Conservation (phyloP, 1,284 basidiomycete genomes). For the Retiboletus flavoniger region DNA sequence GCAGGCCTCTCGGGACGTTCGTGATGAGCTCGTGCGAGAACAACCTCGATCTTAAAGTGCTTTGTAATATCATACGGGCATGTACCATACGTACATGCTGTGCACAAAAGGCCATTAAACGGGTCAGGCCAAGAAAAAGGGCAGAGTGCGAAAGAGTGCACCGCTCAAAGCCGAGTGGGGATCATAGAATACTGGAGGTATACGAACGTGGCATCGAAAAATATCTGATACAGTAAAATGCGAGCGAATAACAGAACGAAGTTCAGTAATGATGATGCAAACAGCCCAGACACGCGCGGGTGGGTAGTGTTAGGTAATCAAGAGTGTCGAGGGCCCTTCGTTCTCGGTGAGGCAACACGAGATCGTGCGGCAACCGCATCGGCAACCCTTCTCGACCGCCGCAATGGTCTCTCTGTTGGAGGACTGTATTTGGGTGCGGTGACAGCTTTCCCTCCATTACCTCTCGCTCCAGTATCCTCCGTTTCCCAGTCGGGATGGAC, state of each 20-base stretch:
- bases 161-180: slow-evolving; percentile 27
- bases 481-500: slow-evolving; percentile 57
- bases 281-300: background rate
- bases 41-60: slow-evolving; percentile 5
- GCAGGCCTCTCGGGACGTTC: too few species aligned
- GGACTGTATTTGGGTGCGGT: background rate
- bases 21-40: too few species aligned
- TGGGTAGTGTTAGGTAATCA: slow-evolving; percentile 15
- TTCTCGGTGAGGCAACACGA: slow-evolving; percentile 33
- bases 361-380: slow-evolving; percentile 51
- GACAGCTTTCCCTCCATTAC: slow-evolving; percentile 5
- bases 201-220: slow-evolving; percentile 21
- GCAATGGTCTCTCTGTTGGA: slow-evolving; percentile 36
- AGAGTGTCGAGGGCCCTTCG: slow-evolving; percentile 29
- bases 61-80: slow-evolving; percentile 20
- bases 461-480: slow-evolving; percentile 28
- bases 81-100: slow-evolving; percentile 15
- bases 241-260: slow-evolving; percentile 16
- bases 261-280: slow-evolving; percentile 1
- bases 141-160: slow-evolving; percentile 19
- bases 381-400: slow-evolving; percentile 68
- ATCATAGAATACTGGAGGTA: slow-evolving; percentile 33
- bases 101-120: slow-evolving; percentile 22
- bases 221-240: slow-evolving; percentile 27
- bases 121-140: slow-evolving; percentile 15